Evolutionary conservation across 169 alveolate species (phyloP).

Genomic region (Plasmodium gonderi): DNA sequence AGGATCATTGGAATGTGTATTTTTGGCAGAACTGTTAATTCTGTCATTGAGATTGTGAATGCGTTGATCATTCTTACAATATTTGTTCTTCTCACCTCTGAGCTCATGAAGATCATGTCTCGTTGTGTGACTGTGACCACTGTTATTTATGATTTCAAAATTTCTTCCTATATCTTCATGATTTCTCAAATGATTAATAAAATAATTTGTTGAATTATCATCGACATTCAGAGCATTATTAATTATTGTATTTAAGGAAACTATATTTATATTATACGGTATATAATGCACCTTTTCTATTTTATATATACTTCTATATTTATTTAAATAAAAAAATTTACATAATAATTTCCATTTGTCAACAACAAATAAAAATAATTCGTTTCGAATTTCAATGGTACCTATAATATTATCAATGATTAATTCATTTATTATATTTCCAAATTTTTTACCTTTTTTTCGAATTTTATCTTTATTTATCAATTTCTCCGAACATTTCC

Average conservation of each 20-base stretch:
- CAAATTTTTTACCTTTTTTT: constrained; percentile 55
- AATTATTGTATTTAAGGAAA: constrained; percentile 27
- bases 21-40: background rate
- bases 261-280: constrained; percentile 44
- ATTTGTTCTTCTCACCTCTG: background rate
- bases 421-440: constrained; percentile 50
- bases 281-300: constrained; percentile 65
- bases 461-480: constrained; percentile 52
- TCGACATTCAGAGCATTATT: constrained; percentile 54
- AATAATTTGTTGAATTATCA: constrained; percentile 45
- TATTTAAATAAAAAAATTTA: constrained; percentile 59
- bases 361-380: constrained; percentile 60
- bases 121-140: background rate
- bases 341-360: constrained; percentile 68
- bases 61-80: background rate
- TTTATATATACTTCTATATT: constrained; percentile 67
- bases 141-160: constrained; percentile 41
- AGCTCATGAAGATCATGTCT: too few relatives aligned
- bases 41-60: background rate
- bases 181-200: constrained; percentile 24
- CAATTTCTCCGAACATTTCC: constrained; percentile 61
- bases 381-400: constrained; percentile 27
- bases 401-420: constrained; percentile 67
- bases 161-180: constrained; percentile 47
- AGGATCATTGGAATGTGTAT: background rate